Evolutionary conservation across 2,329 filamentous ascomycete genomes (phyloP).

Genomic region (Pyrenophora seminiperda): DNA sequence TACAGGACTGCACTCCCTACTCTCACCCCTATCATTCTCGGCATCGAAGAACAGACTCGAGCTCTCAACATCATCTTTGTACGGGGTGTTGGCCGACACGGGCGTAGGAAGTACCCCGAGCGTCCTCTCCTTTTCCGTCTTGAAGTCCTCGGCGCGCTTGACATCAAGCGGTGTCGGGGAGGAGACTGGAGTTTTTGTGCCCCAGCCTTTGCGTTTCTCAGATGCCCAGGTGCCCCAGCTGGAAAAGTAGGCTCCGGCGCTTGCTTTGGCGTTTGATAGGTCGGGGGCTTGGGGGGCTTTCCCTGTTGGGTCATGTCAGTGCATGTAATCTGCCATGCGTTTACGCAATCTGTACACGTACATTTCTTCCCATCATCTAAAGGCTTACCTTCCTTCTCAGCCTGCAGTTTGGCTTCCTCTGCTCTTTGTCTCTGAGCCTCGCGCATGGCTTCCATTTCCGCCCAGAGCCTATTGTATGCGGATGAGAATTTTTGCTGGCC

Average conservation of each 20-base stretch:
- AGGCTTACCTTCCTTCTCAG: conserved; percentile 34
- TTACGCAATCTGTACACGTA: conserved; percentile 10
- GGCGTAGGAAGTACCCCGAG: conserved; percentile 8
- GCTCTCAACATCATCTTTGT: conserved; percentile 9
- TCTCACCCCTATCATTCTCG: conserved; percentile 12
- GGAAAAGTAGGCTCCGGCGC: conserved; percentile 66
- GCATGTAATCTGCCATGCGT: no score
- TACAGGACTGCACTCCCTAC: neutral
- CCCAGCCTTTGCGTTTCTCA: conserved; percentile 67
- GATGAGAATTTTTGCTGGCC: conserved; percentile 86
- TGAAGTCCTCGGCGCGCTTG: conserved; percentile 37
- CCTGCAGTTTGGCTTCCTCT: conserved; percentile 59
- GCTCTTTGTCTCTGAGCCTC: conserved; percentile 71
- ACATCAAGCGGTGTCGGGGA: conserved; percentile 32
- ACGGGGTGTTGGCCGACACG: neutral
- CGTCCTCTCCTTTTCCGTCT: conserved; percentile 23
- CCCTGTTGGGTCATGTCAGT: conserved; percentile 19
- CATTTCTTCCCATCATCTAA: conserved; percentile 28
- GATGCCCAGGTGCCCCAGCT: conserved; percentile 70
- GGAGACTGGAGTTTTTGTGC: conserved; percentile 29
- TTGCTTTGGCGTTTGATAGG: conserved; percentile 60
- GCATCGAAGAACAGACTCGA: conserved; percentile 29
- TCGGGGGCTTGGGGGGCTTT: conserved; percentile 51
- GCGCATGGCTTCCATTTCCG: conserved; percentile 82
- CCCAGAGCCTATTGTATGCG: conserved; percentile 86